Conservation (phyloP, 305 asterid species). For the Solanum hybrid region DNA sequence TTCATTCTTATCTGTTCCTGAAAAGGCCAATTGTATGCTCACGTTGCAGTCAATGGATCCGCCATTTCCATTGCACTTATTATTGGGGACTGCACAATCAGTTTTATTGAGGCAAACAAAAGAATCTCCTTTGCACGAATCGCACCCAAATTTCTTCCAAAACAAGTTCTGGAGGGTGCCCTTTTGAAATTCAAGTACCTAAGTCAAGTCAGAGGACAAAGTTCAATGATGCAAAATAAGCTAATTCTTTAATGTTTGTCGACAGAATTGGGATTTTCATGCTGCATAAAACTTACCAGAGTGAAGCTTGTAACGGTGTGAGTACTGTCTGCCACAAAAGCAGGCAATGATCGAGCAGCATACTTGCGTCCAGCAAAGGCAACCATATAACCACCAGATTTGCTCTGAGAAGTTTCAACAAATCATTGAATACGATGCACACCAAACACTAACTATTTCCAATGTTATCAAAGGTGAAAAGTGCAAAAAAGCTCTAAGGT, state of each 20-base stretch:
- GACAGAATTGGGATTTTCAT: not conserved
- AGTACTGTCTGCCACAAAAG: slow-evolving; percentile 50
- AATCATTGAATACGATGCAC: not conserved
- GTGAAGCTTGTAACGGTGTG: slow-evolving; percentile 73
- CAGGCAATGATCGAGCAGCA: slow-evolving; percentile 84
- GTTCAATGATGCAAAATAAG: not conserved
- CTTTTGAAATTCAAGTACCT: slow-evolving; percentile 84
- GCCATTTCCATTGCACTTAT: slow-evolving; percentile 49
- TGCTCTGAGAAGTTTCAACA: slow-evolving; percentile 23
- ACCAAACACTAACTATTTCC: not conserved
- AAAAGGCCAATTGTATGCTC: slow-evolving; percentile 70
- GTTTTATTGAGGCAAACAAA: slow-evolving; percentile 70
- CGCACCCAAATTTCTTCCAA: slow-evolving; percentile 79
- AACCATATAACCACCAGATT: slow-evolving; percentile 61
- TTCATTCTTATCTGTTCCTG: slow-evolving; percentile 70
- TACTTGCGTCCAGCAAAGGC: slow-evolving; percentile 84
- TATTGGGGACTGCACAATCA: slow-evolving; percentile 51
- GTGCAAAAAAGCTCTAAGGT: too few relatives aligned
- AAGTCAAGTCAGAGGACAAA: not conserved
- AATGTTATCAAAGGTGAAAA: too few relatives aligned
- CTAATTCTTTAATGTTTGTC: not conserved
- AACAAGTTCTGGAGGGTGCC: slow-evolving; percentile 65
- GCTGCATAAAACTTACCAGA: slow-evolving; percentile 35
- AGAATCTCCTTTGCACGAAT: slow-evolving; percentile 38
- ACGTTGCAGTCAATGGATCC: slow-evolving; percentile 48